phyloP scores from a whole-genome alignment of 306 rosid genomes.

The Cucumis hystrix region DNA sequence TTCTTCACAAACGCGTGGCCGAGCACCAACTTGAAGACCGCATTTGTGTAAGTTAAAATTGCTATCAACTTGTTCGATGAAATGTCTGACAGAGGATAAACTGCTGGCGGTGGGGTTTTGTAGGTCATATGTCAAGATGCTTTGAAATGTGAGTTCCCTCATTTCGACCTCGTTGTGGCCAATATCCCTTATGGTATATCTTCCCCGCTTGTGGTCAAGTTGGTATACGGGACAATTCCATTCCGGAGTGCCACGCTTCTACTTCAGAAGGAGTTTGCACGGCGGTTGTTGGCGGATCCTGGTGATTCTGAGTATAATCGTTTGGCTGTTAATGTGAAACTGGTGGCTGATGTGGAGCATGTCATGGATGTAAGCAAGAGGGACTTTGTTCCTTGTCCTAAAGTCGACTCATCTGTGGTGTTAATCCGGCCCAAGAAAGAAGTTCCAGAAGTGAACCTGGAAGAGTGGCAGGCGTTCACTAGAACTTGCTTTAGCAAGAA shows the following conservation, averaged over 20 bases:
- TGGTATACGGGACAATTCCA: conserved; percentile 32
- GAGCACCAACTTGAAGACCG: conserved; percentile 14
- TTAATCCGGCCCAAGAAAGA: conserved; percentile 53
- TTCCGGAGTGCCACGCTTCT: conserved; percentile 82
- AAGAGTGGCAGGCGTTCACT: conserved; percentile 65
- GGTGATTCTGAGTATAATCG: conserved; percentile 70
- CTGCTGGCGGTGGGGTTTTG: conserved; percentile 14
- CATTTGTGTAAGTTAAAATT: conserved; percentile 28
- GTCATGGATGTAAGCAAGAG: conserved; percentile 78
- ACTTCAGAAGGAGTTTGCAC: conserved; percentile 82
- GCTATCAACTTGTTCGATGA: conserved; percentile 22
- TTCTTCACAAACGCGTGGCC: conserved; percentile 45
- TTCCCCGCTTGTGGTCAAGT: conserved; percentile 56
- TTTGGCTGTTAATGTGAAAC: conserved; percentile 62
- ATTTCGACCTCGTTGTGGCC: conserved; percentile 69
- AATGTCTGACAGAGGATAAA: conserved; percentile 20
- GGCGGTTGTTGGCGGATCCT: conserved; percentile 58
- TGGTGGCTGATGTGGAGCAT: conserved; percentile 62
- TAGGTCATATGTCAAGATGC: conserved; percentile 67
- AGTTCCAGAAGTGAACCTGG: conserved; percentile 42
- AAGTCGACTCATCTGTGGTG: conserved; percentile 81
- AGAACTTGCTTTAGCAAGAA: conserved; percentile 49
- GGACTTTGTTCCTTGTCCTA: conserved; percentile 71
- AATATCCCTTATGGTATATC: conserved; percentile 83
- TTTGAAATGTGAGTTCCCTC: conserved; percentile 52